A percentile compares a stretch with the other conserved stretches of the same genome.
phyloP scores from a whole-genome alignment of 345 rosid genomes.

The Pistacia vera region DNA sequence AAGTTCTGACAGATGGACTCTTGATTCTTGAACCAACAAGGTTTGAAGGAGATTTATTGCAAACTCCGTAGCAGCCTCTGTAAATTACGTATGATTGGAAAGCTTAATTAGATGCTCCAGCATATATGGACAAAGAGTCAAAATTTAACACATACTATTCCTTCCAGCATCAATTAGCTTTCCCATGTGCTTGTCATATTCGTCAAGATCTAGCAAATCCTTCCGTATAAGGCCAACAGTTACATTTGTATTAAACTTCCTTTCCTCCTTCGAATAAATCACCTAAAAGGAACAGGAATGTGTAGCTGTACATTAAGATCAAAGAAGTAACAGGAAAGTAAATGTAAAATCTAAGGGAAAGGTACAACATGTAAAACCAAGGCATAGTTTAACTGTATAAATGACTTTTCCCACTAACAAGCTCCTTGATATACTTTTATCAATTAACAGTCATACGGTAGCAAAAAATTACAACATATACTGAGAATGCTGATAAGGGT shows the following conservation, averaged over 20 bases:
- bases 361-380: background rate
- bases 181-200: conserved; percentile 40
- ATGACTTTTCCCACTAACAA: background rate
- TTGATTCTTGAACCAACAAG: conserved; percentile 34
- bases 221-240: conserved; percentile 37
- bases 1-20: conserved; percentile 35
- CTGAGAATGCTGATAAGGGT: background rate
- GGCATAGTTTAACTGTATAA: background rate
- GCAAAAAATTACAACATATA: background rate
- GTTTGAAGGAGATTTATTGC: conserved; percentile 38
- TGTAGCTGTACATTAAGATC: background rate
- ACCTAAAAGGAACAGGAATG: conserved; percentile 22
- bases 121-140: too few relatives aligned
- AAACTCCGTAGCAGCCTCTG: conserved; percentile 41
- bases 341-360: background rate
- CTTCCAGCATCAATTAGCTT: conserved; percentile 44
- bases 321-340: background rate
- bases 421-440: background rate
- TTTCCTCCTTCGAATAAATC: conserved; percentile 41
- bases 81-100: background rate
- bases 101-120: background rate
- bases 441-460: background rate
- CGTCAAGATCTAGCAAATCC: conserved; percentile 42
- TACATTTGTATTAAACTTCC: conserved; percentile 41
- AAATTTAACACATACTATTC: conserved; percentile 31